Evolutionary conservation across 2,329 filamentous ascomycete species (phyloP), one percentile per base, ranked within the genome.

Genomic region (Cytospora schulzeri): DNA sequence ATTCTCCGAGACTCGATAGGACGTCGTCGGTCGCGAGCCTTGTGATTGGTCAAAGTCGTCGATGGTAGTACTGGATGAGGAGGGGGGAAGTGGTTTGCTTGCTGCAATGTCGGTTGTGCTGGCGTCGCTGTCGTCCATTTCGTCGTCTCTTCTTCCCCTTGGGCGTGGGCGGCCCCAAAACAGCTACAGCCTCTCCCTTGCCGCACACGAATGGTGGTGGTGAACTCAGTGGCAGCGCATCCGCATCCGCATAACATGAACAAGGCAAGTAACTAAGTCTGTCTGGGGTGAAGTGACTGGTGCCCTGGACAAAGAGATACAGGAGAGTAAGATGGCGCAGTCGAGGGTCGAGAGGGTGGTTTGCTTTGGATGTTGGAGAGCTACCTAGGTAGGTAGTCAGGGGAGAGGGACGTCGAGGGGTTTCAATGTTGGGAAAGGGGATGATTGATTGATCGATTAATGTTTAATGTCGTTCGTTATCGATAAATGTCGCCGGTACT

Each of bases 11-110:
- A 66, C 50, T 41, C 62, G 58, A 45, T 65, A 56, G 3, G 65
- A 60, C 24, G 65, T 67, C 41, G 62, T 35, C 14, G 65, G 65
- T 29, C 65, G 65, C 22, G 62, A 65, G 24, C 50, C n/a, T 7
- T 53, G 38, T 38, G 15, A 54, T 12, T 62, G 28, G 6, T 56
- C 41, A 12, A 57, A 56, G 9, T 65, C 56, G 15, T 64, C 50
- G 6, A 65, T 12, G 8, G 65, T 67, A 22, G 38, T 45, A 8
- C n/a, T 57, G 8, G 65, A 65, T 28, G 65, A 65, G 1, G 65
- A 57, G 26, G 55, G 33, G n/a, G 65, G 65, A n/a, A 67, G 29
- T 4, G 62, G 65, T 58, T 33, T 62, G 24, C 55, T 57, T 52
- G 62, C 62, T 35, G 62, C 65, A 15, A 65, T 14, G 31, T 60